Base-by-base conservation (phyloP, 2,329 filamentous ascomycete genomes). In the Ceratocystis cubensis region DNA sequence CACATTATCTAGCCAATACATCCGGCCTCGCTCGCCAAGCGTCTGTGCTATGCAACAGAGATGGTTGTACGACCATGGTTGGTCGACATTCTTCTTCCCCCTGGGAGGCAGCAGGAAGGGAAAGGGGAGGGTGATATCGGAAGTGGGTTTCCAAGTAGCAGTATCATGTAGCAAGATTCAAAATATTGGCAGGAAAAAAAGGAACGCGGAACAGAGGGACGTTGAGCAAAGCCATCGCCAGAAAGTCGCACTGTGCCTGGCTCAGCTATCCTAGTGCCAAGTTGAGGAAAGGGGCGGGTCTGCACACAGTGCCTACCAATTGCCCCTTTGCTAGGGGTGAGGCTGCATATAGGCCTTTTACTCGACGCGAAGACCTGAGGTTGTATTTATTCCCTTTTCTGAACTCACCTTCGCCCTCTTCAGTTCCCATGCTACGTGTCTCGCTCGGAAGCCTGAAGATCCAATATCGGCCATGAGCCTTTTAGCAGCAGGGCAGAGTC, bases 141-240 rank as follows among this genome's bases (percentile, higher is more conserved):
- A 37, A 59, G 56, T 57, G 53, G 53, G 53, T 28, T 59, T 17
- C 28, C 28, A 8, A 17, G 22, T 30, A 5, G 22, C 17, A 57
- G 8, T 13, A 59, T 41, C 56, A 37, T n/a, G 28, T 25, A 59
- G 13, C n/a, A 37, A 59, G 3, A 20, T 59, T 10, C 62, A 50
- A 48, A 48, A 17, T 17, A 63, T 8, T 10, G 41, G 8, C 15
- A 46, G 7, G 17, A 25, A 50, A 15, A 63, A 63, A 50, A 20
- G 13, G 28, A 28, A 62, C 22, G 28, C 37, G 41, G 41, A 59
- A 48, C 5, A 59, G 59, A 17, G n/a, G 57, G 44, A 59, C 30
- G 22, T 25, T 41, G 41, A 62, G 44, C 57, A 63, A 65, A 53
- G n/a, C 37, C 61, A 67, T 25, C 20, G 45, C 6, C 6, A 61